These are phyloP conservation scores for Bidens hawaiensis DNA, from an alignment of 140 eudicot species.

Conservation along the genomic window DNA sequence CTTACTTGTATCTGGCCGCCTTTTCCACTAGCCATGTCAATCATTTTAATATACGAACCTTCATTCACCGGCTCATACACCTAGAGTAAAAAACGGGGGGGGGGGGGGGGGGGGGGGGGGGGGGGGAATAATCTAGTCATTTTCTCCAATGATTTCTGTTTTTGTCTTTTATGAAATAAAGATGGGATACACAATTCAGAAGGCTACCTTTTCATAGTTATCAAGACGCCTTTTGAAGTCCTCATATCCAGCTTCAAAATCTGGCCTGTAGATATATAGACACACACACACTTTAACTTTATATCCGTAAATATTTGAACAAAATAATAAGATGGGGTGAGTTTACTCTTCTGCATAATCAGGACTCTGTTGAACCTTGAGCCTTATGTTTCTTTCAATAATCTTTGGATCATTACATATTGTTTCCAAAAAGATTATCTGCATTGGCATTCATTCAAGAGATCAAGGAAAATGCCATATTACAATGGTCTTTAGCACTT, in stretches of 20 bases:
- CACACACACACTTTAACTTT: conserved; percentile 18
- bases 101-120: background rate
- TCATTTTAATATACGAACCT: conserved; percentile 96
- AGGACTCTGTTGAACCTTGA: conserved; percentile 98
- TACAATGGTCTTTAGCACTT: background rate
- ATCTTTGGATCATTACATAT: conserved; percentile 78
- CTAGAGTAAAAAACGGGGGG: conserved; percentile 26
- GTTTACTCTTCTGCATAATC: conserved; percentile 96
- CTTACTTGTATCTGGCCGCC: conserved; percentile 98
- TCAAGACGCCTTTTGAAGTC: conserved; percentile 87
- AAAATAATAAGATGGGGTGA: background rate
- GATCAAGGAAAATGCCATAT: conserved; percentile 7
- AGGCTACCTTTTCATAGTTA: conserved; percentile 77
- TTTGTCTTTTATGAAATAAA: background rate
- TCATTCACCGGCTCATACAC: conserved; percentile 96
- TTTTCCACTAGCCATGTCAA: conserved; percentile 93
- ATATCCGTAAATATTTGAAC: background rate
- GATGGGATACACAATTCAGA: background rate
- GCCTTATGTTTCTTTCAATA: conserved; percentile 95
- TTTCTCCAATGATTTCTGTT: background rate
- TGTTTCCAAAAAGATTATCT: conserved; percentile 96
- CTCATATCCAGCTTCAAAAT: conserved; percentile 91
- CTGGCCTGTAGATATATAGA: conserved; percentile 58
- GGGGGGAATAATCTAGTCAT: background rate
- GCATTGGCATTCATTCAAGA: conserved; percentile 16